Evolutionary conservation across 805 yeast genomes (phyloP).

Genomic region (Metschnikowia santaceciliae): DNA sequence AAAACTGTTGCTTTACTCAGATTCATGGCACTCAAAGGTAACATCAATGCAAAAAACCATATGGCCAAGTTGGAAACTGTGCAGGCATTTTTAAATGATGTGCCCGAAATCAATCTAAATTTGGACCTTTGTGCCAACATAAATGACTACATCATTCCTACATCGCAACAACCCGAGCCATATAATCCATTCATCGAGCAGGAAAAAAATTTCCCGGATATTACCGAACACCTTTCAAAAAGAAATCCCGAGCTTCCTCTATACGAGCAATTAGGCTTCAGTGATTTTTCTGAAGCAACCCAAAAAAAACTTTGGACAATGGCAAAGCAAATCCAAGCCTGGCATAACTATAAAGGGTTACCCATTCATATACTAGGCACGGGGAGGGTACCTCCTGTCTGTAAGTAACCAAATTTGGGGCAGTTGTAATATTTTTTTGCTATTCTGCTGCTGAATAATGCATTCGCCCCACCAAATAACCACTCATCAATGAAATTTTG

Average conservation of each 20-base stretch:
- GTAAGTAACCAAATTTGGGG: neutral
- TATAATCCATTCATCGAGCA: constrained; percentile 15
- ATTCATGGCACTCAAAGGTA: constrained; percentile 31
- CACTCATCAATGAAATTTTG: neutral
- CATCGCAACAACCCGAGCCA: neutral
- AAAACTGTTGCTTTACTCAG: constrained; percentile 26
- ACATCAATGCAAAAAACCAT: constrained; percentile 32
- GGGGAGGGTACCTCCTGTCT: constrained; percentile 1
- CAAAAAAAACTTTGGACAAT: constrained; percentile 17
- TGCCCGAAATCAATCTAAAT: constrained; percentile 22
- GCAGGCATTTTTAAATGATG: constrained; percentile 19
- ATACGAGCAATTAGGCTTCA: constrained; percentile 12
- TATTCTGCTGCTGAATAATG: neutral
- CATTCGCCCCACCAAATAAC: neutral
- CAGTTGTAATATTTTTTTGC: neutral
- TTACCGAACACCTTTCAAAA: neutral
- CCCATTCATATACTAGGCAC: constrained; percentile 20
- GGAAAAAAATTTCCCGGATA: neutral
- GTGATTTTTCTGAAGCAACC: constrained; percentile 9
- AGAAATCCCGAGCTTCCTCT: constrained; percentile 1
- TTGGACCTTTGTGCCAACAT: constrained; percentile 16
- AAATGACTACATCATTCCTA: neutral
- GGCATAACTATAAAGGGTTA: constrained; percentile 23
- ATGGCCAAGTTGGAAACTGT: constrained; percentile 28
- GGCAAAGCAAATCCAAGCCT: constrained; percentile 25